Evolutionary conservation across 768 basidiomycete genomes (phyloP).

Genomic region (Xerocomellus amylosporus): DNA sequence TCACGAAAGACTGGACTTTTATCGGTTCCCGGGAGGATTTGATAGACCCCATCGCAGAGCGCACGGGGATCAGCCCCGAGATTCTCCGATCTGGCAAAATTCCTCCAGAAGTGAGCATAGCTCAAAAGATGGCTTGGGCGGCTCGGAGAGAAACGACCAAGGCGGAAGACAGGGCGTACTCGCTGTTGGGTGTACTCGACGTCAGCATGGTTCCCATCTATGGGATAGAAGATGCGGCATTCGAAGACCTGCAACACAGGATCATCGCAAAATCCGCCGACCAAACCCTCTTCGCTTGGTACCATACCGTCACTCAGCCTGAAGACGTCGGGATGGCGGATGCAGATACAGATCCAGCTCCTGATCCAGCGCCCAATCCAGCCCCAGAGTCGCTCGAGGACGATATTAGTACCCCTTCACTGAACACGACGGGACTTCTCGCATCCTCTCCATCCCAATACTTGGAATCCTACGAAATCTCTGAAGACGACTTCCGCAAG

Average conservation of each 20-base stretch:
- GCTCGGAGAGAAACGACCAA: slow-evolving; percentile 20
- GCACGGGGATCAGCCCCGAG: slow-evolving; percentile 15
- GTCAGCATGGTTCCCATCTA: slow-evolving; percentile 23
- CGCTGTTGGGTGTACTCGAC: slow-evolving; percentile 27
- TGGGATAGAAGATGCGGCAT: slow-evolving; percentile 26
- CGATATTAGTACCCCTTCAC: background rate
- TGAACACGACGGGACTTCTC: slow-evolving; percentile 22
- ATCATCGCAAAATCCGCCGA: slow-evolving; percentile 22
- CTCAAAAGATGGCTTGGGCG: slow-evolving; percentile 31
- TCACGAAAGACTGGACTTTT: slow-evolving; percentile 23
- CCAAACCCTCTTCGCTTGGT: slow-evolving; percentile 31
- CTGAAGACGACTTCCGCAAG: slow-evolving; percentile 18
- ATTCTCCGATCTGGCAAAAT: slow-evolving; percentile 15
- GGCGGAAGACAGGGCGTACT: slow-evolving; percentile 32
- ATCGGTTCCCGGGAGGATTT: slow-evolving; percentile 17
- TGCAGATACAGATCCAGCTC: background rate
- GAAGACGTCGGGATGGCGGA: slow-evolving; percentile 16
- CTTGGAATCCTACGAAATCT: slow-evolving; percentile 21
- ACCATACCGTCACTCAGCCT: background rate
- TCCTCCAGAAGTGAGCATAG: slow-evolving; percentile 13
- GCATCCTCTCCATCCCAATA: slow-evolving; percentile 24
- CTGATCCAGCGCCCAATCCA: background rate
- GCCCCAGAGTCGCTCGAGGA: background rate
- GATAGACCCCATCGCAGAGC: slow-evolving; percentile 9
- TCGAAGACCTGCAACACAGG: slow-evolving; percentile 24